Base-by-base conservation (phyloP, 208 protist genomes). In the Borovskyia barvae region DNA sequence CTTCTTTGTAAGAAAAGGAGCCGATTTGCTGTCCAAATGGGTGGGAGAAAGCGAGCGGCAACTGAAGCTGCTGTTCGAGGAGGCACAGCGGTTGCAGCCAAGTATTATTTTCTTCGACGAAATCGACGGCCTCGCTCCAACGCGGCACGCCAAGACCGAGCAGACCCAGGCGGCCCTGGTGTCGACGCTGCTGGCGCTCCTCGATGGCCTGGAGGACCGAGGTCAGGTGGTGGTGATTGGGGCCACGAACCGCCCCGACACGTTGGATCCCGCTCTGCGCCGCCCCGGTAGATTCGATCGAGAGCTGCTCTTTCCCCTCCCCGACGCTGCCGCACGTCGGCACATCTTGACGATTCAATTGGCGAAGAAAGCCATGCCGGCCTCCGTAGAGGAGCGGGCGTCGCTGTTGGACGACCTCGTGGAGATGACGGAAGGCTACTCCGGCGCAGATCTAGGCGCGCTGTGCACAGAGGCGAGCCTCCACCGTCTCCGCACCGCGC, bases 51-150 rank as follows among this genome's bases (percentile, higher is more conserved):
- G 85, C 53, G 98, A 99, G 72, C 92, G 92, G 33, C 94, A 99
- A 47, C 94, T 99, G 24, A 88, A 83, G 43, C 61, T 87, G 33
- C 84, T 99, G 12, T 99, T 99, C 68, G 91, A 99, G 41, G 87
- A 99, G 84, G 98, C 98, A 7, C 74, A 93, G 54, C 77, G 92
- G 22, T 77, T 88, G 37, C 84, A 93, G 61, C 93, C 97, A 43
- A 90, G 96, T 57, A 99, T 99, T 57, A 98, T 99, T 46, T 99
- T 99, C 76, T 98, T 99, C 55, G 99, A 99, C 79, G 99, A 99
- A 79, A 92, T 99, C 17, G 98, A 99, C 80, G 98, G 97, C 6
- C 83, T 99, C 2, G 88, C 81, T 2, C 88, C 88, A 9, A 67
- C 73, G 42, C 76, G 88, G 29, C 82, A 92, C 70, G 66, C 79